Conservation (phyloP, 75 land plant species). For the Selaginella moellendorffii region DNA sequence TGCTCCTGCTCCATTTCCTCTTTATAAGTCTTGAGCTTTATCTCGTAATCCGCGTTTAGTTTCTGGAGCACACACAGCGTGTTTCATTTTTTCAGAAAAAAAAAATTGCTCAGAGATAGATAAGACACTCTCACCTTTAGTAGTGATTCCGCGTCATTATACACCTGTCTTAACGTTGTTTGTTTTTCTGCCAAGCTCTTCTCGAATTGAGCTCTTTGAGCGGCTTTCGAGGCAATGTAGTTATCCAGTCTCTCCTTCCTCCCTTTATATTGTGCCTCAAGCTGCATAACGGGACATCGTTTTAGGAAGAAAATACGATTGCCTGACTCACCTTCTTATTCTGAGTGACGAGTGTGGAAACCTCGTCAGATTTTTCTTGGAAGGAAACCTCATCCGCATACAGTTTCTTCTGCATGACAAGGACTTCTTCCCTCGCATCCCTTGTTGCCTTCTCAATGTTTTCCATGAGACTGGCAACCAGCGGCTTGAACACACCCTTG, state of each 20-base stretch:
- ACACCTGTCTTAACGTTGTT: background rate
- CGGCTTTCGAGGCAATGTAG: slow-evolving; percentile 3
- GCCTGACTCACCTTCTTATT: slow-evolving; percentile 20
- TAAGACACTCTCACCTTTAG: background rate
- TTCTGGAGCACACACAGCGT: background rate
- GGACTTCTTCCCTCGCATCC: slow-evolving; percentile 13
- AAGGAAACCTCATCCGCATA: slow-evolving; percentile 12
- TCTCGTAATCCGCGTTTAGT: background rate
- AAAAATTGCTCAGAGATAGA: too few species aligned
- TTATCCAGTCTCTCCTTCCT: slow-evolving; percentile 15
- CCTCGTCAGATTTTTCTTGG: slow-evolving; percentile 21
- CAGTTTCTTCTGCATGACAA: slow-evolving; percentile 7
- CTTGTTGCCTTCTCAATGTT: slow-evolving; percentile 7
- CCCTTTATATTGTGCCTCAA: slow-evolving; percentile 19
- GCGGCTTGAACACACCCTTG: slow-evolving; percentile 10
- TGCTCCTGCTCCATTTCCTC: background rate
- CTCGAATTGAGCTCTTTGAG: slow-evolving; percentile 10
- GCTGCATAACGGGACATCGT: slow-evolving; percentile 1
- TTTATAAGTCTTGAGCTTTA: background rate
- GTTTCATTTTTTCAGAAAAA: too few species aligned
- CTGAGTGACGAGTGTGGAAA: background rate
- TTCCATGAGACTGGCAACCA: slow-evolving; percentile 13
- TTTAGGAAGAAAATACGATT: too few species aligned
- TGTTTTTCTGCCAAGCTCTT: background rate
- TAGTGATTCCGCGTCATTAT: background rate